These are phyloP conservation scores for Microdochium trichocladiopsis DNA, from an alignment of 2,329 filamentous ascomycete genomes.

Conservation along the genomic window DNA sequence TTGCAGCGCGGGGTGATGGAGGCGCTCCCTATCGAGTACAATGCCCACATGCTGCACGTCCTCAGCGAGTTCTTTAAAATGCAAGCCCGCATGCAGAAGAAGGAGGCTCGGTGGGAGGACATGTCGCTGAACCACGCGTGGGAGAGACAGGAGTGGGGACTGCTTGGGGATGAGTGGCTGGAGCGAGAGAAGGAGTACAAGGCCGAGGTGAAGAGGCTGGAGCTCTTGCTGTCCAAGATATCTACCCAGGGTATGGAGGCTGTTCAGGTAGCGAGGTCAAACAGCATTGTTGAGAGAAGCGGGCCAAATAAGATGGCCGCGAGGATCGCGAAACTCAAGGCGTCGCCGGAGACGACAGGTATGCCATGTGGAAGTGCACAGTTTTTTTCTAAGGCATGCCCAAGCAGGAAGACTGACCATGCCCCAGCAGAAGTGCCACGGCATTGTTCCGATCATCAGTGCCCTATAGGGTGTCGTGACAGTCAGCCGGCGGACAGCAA, in stretches of 20 bases:
- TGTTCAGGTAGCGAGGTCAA: conserved; percentile 33
- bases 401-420: too few relatives aligned
- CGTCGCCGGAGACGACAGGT: neutral
- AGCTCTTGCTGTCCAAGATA: conserved; percentile 23
- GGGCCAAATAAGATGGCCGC: neutral
- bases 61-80: neutral
- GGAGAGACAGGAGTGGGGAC: neutral
- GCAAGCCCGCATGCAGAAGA: neutral
- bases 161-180: conserved; percentile 15
- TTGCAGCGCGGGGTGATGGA: neutral
- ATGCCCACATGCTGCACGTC: neutral
- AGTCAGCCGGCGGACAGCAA: too few relatives aligned
- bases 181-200: conserved; percentile 27
- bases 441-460: too few relatives aligned
- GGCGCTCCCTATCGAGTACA: neutral
- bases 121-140: neutral
- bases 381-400: too few relatives aligned
- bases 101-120: neutral
- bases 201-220: conserved; percentile 30
- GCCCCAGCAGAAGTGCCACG: too few relatives aligned
- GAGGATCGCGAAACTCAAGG: neutral
- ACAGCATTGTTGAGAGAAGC: conserved; percentile 32
- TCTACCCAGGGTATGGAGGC: conserved; percentile 33
- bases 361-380: neutral
- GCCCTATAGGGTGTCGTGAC: too few relatives aligned